These are phyloP conservation scores for Irpex sp. DNA, from an alignment of 1,284 basidiomycete genomes.

Conservation along the genomic window DNA sequence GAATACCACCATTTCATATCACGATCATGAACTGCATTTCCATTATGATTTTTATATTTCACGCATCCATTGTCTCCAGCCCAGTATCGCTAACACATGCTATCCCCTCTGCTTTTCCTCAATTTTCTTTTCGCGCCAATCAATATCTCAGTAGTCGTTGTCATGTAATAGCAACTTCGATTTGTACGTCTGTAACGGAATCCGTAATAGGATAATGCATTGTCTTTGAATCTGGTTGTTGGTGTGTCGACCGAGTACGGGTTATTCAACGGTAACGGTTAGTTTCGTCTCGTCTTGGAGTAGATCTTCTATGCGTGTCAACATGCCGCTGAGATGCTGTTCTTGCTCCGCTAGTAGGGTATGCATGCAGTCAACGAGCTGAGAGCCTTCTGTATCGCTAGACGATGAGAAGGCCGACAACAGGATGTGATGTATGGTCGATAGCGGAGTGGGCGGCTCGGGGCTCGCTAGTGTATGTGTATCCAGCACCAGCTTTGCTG, in stretches of 20 bases:
- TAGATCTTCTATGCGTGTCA: neutral
- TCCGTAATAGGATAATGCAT: conserved; percentile 5
- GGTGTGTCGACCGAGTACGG: too few species aligned
- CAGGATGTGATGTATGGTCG: neutral
- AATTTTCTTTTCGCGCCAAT: neutral
- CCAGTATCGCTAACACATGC: conserved; percentile 10
- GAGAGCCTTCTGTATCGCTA: neutral
- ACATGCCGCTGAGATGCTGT: neutral
- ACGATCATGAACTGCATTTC: neutral
- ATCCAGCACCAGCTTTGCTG: neutral
- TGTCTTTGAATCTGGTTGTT: neutral
- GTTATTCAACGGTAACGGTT: too few species aligned
- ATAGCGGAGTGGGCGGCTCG: neutral
- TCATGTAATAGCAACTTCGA: conserved; percentile 17
- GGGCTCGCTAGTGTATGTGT: neutral
- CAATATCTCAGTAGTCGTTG: conserved; percentile 8
- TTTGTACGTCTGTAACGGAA: conserved; percentile 12
- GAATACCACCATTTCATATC: neutral
- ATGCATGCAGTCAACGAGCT: neutral
- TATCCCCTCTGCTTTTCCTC: conserved; percentile 5
- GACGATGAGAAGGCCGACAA: neutral
- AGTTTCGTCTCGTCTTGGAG: neutral
- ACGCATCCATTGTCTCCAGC: conserved; percentile 12
- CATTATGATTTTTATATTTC: neutral
- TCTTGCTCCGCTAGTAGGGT: neutral